Conservation (phyloP, 495 filamentous ascomycete species). For the Hypoxylon lienhwacheense region DNA sequence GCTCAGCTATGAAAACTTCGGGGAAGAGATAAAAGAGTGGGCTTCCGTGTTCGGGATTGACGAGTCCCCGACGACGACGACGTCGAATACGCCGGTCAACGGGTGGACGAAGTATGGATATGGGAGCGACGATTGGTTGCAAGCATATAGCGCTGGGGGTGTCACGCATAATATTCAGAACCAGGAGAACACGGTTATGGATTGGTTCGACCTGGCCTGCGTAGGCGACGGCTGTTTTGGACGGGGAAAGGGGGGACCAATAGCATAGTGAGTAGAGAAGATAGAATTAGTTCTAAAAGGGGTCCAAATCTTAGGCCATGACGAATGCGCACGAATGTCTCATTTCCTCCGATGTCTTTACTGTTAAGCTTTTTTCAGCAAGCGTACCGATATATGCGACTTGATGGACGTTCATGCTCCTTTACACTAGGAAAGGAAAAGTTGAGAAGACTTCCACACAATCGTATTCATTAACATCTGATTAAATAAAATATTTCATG, state of each 20-base stretch:
- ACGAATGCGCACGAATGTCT: too few species aligned
- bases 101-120: slow-evolving; percentile 55
- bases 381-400: too few species aligned
- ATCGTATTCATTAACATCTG: too few species aligned
- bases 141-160: slow-evolving; percentile 53
- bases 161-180: slow-evolving; percentile 56
- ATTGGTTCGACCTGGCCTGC: slow-evolving; percentile 53
- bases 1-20: slow-evolving; percentile 53
- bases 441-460: too few species aligned
- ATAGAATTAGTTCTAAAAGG: background rate
- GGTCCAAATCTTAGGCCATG: background rate
- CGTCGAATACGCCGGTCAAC: slow-evolving; percentile 40
- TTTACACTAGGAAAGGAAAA: too few species aligned
- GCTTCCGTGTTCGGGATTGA: slow-evolving; percentile 38
- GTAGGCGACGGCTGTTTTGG: slow-evolving; percentile 39
- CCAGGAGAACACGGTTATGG: slow-evolving; percentile 51
- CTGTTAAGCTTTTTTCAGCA: too few species aligned
- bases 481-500: too few species aligned
- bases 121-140: slow-evolving; percentile 45
- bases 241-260: slow-evolving; percentile 41
- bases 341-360: too few species aligned
- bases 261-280: background rate
- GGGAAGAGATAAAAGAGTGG: slow-evolving; percentile 58
- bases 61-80: slow-evolving; percentile 37
- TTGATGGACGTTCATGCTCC: too few species aligned